Evolutionary conservation across 177 flowering plant species (phyloP).

Genomic region (Vitis hybrid): DNA sequence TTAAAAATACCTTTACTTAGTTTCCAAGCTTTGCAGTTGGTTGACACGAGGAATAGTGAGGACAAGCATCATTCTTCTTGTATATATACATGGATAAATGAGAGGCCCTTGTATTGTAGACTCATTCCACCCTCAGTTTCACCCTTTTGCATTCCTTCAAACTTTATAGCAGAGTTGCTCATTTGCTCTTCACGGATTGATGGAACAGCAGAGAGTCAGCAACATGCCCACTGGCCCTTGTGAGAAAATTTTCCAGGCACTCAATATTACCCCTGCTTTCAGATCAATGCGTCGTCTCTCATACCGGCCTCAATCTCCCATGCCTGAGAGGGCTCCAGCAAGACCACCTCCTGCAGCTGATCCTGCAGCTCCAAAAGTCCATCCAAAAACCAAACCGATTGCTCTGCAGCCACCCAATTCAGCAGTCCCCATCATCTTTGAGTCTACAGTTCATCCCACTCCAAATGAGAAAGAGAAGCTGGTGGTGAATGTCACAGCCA

Average conservation of each 20-base stretch:
- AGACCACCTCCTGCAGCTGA: background rate
- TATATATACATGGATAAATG: too few species aligned
- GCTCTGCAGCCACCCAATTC: background rate
- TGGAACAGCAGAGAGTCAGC: conserved; percentile 22
- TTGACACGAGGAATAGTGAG: too few species aligned
- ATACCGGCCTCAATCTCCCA: background rate
- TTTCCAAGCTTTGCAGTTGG: too few species aligned
- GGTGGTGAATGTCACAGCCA: background rate
- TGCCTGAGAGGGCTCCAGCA: background rate
- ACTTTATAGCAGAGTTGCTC: background rate
- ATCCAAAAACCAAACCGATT: conserved; percentile 9
- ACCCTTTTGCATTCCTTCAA: background rate
- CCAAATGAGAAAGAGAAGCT: background rate
- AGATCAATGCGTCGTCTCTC: conserved; percentile 17
- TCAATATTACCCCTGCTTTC: conserved; percentile 13
- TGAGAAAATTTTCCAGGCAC: conserved; percentile 28
- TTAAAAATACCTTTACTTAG: background rate
- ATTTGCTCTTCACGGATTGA: background rate
- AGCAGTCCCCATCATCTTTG: conserved; percentile 1
- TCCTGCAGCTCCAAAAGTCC: background rate
- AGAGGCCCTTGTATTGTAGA: too few species aligned
- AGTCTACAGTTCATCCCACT: conserved; percentile 1
- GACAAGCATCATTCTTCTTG: too few species aligned
- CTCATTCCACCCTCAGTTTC: too few species aligned
- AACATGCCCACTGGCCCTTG: conserved; percentile 17